A percentile compares a stretch with the other conserved stretches of the same genome.
phyloP scores from a whole-genome alignment of 2,329 filamentous ascomycete species.

The Penicillium sp. region DNA sequence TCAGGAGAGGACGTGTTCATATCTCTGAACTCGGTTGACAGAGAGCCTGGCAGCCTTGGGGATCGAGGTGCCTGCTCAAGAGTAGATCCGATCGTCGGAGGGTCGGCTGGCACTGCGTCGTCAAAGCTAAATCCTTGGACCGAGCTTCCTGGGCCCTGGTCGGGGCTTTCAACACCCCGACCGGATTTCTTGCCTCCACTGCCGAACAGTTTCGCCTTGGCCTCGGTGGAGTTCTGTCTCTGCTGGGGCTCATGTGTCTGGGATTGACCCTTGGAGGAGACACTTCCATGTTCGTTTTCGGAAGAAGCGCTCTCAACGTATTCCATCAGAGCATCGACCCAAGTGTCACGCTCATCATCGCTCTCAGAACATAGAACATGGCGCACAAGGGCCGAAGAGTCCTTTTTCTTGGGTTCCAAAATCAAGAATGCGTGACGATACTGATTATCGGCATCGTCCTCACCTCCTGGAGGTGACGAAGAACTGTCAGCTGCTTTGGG shows the following conservation, averaged over 20 bases:
- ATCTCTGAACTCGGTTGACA: slow-evolving; percentile 33
- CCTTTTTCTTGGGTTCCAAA: slow-evolving; percentile 93
- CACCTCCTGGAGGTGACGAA: slow-evolving; percentile 61
- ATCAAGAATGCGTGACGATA: slow-evolving; percentile 96
- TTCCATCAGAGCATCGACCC: slow-evolving; percentile 86
- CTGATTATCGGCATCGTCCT: slow-evolving; percentile 85
- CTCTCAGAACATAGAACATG: slow-evolving; percentile 96
- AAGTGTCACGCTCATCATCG: slow-evolving; percentile 86
- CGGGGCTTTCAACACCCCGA: slow-evolving; percentile 43
- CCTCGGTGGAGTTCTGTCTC: slow-evolving; percentile 18
- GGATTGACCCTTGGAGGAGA: slow-evolving; percentile 21
- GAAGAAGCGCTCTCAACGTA: slow-evolving; percentile 68
- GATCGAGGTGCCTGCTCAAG: slow-evolving; percentile 36
- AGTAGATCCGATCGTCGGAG: slow-evolving; percentile 53
- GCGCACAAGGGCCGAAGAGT: slow-evolving; percentile 81
- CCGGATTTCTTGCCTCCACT: slow-evolving; percentile 31
- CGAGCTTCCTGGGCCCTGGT: slow-evolving; percentile 34
- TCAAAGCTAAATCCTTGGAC: slow-evolving; percentile 58
- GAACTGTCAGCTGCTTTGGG: slow-evolving; percentile 58
- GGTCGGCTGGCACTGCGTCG: slow-evolving; percentile 59
- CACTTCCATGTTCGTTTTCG: slow-evolving; percentile 31
- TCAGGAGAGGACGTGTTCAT: slow-evolving; percentile 21
- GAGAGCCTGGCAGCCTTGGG: slow-evolving; percentile 34
- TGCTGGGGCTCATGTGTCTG: slow-evolving; percentile 14
- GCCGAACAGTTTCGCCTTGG: slow-evolving; percentile 28